These are phyloP conservation scores for Citrus australasica DNA, from an alignment of 345 rosid genomes.

Conservation along the genomic window DNA sequence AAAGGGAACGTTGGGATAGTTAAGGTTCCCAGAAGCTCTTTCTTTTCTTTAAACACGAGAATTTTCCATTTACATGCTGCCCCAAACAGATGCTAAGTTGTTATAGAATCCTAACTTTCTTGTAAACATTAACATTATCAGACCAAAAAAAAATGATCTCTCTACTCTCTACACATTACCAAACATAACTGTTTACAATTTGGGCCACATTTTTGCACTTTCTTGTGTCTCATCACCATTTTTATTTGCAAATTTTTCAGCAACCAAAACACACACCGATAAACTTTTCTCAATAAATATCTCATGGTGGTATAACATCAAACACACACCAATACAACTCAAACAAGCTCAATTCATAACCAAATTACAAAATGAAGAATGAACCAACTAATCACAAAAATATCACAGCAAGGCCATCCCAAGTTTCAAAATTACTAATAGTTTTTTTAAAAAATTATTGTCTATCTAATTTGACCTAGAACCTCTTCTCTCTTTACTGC, in stretches of 20 bases:
- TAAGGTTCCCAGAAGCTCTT: too few species aligned
- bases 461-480: conserved; percentile 42
- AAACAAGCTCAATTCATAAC: too few species aligned
- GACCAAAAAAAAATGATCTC: background rate
- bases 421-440: too few species aligned
- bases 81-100: background rate
- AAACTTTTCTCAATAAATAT: background rate
- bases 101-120: background rate
- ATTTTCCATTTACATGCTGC: background rate
- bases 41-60: too few species aligned
- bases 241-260: background rate
- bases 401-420: too few species aligned
- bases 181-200: background rate
- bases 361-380: too few species aligned
- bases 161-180: conserved; percentile 6
- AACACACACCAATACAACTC: too few species aligned
- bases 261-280: conserved; percentile 7
- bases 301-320: background rate
- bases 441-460: background rate
- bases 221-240: conserved; percentile 2
- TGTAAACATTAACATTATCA: background rate
- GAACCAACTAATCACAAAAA: too few species aligned
- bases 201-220: conserved; percentile 1
- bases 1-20: too few species aligned
- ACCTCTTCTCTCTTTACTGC: conserved; percentile 47